These are phyloP conservation scores for Fusarium sp. DNA, from an alignment of 2,329 filamentous ascomycete genomes.

Conservation along the genomic window DNA sequence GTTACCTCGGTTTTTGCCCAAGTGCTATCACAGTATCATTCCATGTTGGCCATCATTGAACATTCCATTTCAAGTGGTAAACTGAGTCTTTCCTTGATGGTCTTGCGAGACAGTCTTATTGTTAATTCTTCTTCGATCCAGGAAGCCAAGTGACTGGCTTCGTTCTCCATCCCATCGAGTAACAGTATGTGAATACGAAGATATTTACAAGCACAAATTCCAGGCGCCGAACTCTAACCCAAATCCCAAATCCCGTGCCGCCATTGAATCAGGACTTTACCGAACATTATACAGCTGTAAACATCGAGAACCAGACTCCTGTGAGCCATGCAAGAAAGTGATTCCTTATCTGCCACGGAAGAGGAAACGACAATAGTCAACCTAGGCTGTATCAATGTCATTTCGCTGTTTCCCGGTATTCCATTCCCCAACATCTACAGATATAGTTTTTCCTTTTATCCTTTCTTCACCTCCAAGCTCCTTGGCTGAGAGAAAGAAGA, in stretches of 20 bases:
- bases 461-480: constrained; percentile 76
- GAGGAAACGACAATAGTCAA: constrained; percentile 25
- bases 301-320: constrained; percentile 22
- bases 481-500: constrained; percentile 88
- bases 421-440: constrained; percentile 8
- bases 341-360: constrained; percentile 22
- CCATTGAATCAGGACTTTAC: constrained; percentile 25
- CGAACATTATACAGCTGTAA: constrained; percentile 32
- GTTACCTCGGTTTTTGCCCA: not conserved
- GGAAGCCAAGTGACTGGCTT: constrained; percentile 24
- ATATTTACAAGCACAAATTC: constrained; percentile 40
- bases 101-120: constrained; percentile 9
- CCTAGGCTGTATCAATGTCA: constrained; percentile 16
- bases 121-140: constrained; percentile 29
- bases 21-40: not conserved
- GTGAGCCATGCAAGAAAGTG: constrained; percentile 27
- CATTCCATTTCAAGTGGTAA: not conserved
- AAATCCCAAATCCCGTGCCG: constrained; percentile 12
- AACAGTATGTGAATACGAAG: constrained; percentile 30
- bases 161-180: constrained; percentile 8
- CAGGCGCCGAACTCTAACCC: constrained; percentile 17
- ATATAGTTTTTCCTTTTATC: not conserved
- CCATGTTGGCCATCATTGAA: not conserved
- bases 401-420: constrained; percentile 23
- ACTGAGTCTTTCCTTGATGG: not conserved